Conservation (phyloP, 495 filamentous ascomycete species). For the Penicillium angulare region DNA sequence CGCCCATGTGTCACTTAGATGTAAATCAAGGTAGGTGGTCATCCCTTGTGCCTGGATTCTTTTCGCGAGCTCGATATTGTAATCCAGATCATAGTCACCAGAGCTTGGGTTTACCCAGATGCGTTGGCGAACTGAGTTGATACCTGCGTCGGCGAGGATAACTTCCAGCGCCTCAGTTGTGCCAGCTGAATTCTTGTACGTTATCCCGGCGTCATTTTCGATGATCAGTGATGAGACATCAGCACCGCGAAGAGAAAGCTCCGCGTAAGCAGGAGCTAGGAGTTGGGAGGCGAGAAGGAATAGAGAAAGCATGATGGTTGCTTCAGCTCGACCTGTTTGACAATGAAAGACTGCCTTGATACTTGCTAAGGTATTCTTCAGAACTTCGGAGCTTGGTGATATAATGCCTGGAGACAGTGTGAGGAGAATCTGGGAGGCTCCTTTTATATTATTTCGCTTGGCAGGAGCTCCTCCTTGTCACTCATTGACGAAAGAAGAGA, state of each 20-base stretch:
- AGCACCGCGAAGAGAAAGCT: constrained; percentile 63
- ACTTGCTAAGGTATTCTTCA: too few species aligned
- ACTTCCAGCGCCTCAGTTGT: constrained; percentile 55
- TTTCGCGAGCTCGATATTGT: constrained; percentile 65
- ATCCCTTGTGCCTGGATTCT: constrained; percentile 64
- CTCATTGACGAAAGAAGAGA: too few species aligned
- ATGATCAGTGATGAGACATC: constrained; percentile 72
- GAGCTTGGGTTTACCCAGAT: constrained; percentile 69
- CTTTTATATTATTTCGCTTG: not conserved
- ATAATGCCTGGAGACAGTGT: too few species aligned
- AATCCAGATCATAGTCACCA: constrained; percentile 65
- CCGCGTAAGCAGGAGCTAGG: constrained; percentile 32
- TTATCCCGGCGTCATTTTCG: constrained; percentile 59
- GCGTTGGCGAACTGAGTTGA: constrained; percentile 71
- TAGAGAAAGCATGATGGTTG: constrained; percentile 15
- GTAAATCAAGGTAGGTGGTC: constrained; percentile 65
- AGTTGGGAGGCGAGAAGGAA: constrained; percentile 23
- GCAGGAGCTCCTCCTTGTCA: too few species aligned
- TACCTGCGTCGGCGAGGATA: constrained; percentile 60
- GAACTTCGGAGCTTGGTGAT: too few species aligned
- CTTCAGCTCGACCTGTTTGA: not conserved
- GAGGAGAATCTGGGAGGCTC: too few species aligned
- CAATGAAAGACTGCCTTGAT: too few species aligned
- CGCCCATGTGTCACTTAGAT: constrained; percentile 68
- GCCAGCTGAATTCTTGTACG: constrained; percentile 58